Evolutionary conservation across 805 yeast species (phyloP).

Genomic region (Pichia kluyveri): DNA sequence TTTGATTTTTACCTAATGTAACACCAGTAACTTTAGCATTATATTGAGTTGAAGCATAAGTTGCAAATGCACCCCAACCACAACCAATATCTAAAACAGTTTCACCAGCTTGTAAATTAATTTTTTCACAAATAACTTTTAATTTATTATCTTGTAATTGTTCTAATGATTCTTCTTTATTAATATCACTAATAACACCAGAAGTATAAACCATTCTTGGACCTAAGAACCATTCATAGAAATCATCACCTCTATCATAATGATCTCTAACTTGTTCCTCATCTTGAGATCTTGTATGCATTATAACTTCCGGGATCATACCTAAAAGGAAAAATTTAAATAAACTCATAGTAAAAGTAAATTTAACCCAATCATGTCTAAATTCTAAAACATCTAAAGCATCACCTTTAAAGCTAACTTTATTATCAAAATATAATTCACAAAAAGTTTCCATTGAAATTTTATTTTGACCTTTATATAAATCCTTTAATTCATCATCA

Average conservation of each 20-base stretch:
- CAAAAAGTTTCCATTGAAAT: constrained; percentile 92
- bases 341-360: constrained; percentile 66
- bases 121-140: constrained; percentile 80
- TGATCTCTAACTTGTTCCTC: constrained; percentile 95
- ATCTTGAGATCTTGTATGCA: constrained; percentile 90
- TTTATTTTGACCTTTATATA: constrained; percentile 65
- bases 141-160: constrained; percentile 84
- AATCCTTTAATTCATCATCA: constrained; percentile 54
- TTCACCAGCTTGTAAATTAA: constrained; percentile 65
- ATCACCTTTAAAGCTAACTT: constrained; percentile 84
- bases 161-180: constrained; percentile 64
- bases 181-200: constrained; percentile 70
- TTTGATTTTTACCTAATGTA: constrained; percentile 85
- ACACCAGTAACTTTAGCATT: constrained; percentile 86
- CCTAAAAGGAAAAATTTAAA: constrained; percentile 78
- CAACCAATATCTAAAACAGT: constrained; percentile 79
- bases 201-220: constrained; percentile 92
- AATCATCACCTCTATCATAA: constrained; percentile 94
- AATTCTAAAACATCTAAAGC: constrained; percentile 74
- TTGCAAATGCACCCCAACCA: constrained; percentile 93
- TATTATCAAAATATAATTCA: constrained; percentile 74
- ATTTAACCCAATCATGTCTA: constrained; percentile 87
- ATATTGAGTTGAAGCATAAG: constrained; percentile 71
- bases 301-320: constrained; percentile 84
- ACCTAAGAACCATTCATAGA: constrained; percentile 88